These are phyloP conservation scores for Penicillium cosmopolitanum DNA, from an alignment of 495 filamentous ascomycete genomes.

Conservation along the genomic window DNA sequence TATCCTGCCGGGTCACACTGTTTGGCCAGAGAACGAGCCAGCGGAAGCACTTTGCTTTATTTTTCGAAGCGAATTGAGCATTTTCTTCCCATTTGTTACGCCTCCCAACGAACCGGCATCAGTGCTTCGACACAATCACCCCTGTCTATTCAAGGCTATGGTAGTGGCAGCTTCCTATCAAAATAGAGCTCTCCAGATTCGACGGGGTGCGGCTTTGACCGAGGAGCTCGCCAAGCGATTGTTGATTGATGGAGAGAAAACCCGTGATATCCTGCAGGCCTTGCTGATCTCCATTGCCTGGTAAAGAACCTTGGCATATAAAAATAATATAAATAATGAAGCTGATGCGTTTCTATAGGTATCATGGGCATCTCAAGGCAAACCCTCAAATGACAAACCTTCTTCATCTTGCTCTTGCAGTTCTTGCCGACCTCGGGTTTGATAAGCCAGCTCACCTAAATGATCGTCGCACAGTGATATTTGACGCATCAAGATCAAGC, in stretches of 20 bases:
- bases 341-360: conserved; percentile 4
- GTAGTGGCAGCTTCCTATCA: conserved; percentile 14
- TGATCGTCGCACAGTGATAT: conserved; percentile 15
- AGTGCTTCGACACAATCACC: background rate
- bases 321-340: background rate
- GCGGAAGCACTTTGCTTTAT: conserved; percentile 2
- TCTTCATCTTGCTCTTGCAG: conserved; percentile 12
- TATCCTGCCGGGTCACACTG: background rate
- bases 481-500: conserved; percentile 11
- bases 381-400: conserved; percentile 19
- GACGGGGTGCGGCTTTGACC: conserved; percentile 7
- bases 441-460: conserved; percentile 13
- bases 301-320: conserved; percentile 1
- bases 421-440: conserved; percentile 17
- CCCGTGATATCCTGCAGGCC: conserved; percentile 13
- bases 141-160: conserved; percentile 19
- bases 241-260: conserved; percentile 12
- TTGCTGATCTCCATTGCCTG: conserved; percentile 16
- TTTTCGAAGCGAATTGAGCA: conserved; percentile 10
- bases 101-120: conserved; percentile 5
- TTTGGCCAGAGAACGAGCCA: background rate
- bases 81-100: conserved; percentile 15
- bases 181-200: conserved; percentile 8
- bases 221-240: conserved; percentile 9
- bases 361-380: conserved; percentile 9